These are phyloP conservation scores for Metschnikowia lunata DNA, from an alignment of 805 yeast genomes.

Conservation along the genomic window DNA sequence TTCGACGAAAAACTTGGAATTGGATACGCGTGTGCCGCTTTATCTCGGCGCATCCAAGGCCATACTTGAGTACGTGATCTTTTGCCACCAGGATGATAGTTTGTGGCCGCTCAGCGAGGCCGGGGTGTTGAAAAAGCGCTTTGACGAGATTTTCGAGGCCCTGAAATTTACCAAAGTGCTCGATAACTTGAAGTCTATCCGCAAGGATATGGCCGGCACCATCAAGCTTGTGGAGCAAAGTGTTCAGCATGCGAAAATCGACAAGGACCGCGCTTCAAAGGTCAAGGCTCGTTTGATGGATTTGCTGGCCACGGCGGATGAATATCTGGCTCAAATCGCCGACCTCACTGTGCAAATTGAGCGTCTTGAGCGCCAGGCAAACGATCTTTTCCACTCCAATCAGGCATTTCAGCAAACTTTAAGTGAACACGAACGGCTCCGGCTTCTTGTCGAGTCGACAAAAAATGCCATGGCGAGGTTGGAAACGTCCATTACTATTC, in stretches of 20 bases:
- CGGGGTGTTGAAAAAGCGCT: slow-evolving; percentile 77
- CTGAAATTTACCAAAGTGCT: slow-evolving; percentile 87
- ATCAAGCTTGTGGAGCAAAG: slow-evolving; percentile 73
- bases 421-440: slow-evolving; percentile 56
- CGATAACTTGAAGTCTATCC: slow-evolving; percentile 68
- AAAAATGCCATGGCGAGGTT: slow-evolving; percentile 51
- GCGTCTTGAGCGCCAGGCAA: slow-evolving; percentile 52
- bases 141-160: slow-evolving; percentile 96
- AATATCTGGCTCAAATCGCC: slow-evolving; percentile 44
- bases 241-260: slow-evolving; percentile 70
- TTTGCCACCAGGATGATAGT: slow-evolving; percentile 97
- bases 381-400: slow-evolving; percentile 63
- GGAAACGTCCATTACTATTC: slow-evolving; percentile 39
- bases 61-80: slow-evolving; percentile 84
- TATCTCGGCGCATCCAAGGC: slow-evolving; percentile 86
- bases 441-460: slow-evolving; percentile 43
- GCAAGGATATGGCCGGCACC: slow-evolving; percentile 74
- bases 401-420: slow-evolving; percentile 76
- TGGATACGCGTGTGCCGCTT: slow-evolving; percentile 76
- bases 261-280: slow-evolving; percentile 65
- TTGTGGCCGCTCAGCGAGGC: slow-evolving; percentile 97
- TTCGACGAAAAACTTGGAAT: slow-evolving; percentile 77
- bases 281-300: slow-evolving; percentile 45
- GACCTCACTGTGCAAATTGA: slow-evolving; percentile 48
- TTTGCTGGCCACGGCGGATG: slow-evolving; percentile 41